A percentile compares a stretch with the other conserved stretches of the same genome.
Conservation (phyloP, 768 basidiomycete genomes). For the Gautieria morchelliformis region DNA sequence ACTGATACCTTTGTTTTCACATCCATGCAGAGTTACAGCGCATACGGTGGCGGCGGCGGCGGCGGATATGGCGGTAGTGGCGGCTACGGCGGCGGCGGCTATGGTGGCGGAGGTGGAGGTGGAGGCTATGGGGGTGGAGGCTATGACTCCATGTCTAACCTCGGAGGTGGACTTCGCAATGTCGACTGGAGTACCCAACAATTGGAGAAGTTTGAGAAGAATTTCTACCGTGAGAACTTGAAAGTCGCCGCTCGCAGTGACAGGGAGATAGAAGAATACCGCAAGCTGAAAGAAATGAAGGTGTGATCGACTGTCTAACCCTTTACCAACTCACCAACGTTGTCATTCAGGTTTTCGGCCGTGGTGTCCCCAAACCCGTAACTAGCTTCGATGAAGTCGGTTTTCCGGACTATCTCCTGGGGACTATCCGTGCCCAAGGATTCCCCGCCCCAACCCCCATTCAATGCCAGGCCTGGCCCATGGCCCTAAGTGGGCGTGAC, state of each 20-base stretch:
- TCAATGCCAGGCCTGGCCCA: conserved; percentile 99
- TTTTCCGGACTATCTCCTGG: conserved; percentile 94
- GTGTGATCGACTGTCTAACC: conserved; percentile 23
- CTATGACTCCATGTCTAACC: conserved; percentile 63
- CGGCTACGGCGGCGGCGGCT: conserved; percentile 27
- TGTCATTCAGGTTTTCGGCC: conserved; percentile 69
- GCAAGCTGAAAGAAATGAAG: conserved; percentile 78
- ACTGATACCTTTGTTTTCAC: not conserved
- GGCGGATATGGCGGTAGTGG: conserved; percentile 21
- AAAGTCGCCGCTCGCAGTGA: conserved; percentile 70
- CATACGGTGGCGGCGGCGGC: conserved; percentile 23
- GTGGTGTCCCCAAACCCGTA: conserved; percentile 80
- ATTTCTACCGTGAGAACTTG: conserved; percentile 92
- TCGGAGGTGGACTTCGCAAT: conserved; percentile 72
- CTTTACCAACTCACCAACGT: not conserved
- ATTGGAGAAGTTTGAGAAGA: conserved; percentile 89
- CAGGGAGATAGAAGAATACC: conserved; percentile 83
- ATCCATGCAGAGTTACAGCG: conserved; percentile 18
- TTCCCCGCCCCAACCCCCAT: conserved; percentile 89
- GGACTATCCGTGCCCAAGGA: conserved; percentile 88
- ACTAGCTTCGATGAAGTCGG: conserved; percentile 88
- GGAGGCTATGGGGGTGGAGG: conserved; percentile 42
- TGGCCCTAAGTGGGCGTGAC: conserved; percentile 92
- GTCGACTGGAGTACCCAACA: conserved; percentile 78
- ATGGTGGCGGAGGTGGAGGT: conserved; percentile 42